Evolutionary conservation across 2,329 filamentous ascomycete species (phyloP).

Genomic region (Coniella vitis): DNA sequence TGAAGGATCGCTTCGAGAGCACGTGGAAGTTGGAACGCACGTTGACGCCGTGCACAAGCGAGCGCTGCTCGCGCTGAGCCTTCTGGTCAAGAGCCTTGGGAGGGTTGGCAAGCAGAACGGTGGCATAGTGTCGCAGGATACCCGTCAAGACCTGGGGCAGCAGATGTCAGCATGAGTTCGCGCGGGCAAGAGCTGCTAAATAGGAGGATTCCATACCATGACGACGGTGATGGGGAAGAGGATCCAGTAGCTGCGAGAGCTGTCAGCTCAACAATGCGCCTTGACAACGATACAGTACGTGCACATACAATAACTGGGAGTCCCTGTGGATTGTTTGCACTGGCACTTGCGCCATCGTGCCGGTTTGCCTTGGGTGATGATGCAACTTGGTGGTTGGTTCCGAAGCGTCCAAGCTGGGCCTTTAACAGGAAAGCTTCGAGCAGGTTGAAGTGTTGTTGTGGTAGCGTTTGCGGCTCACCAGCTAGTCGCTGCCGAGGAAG

Average conservation of each 20-base stretch:
- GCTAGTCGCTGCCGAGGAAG: background rate
- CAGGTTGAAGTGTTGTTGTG: background rate
- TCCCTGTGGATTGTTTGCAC: conserved; percentile 97
- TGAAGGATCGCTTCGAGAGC: conserved; percentile 71
- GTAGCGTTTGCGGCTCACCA: conserved; percentile 1
- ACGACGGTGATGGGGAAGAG: conserved; percentile 94
- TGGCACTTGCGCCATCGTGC: conserved; percentile 71
- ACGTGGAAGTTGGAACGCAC: conserved; percentile 77
- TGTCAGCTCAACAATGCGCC: conserved; percentile 15
- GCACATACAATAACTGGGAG: conserved; percentile 87
- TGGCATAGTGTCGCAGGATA: conserved; percentile 91
- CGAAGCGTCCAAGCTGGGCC: background rate
- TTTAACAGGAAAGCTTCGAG: background rate
- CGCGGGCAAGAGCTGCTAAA: conserved; percentile 1
- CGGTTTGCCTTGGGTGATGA: background rate
- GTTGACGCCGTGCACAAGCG: conserved; percentile 75
- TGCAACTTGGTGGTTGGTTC: background rate
- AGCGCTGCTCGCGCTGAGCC: conserved; percentile 78
- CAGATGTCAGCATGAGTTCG: background rate
- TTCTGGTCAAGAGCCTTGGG: conserved; percentile 76
- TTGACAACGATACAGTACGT: background rate
- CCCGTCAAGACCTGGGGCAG: conserved; percentile 71
- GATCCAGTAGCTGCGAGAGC: conserved; percentile 81
- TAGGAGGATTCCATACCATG: conserved; percentile 58
- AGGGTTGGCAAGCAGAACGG: conserved; percentile 76